phyloP scores from a whole-genome alignment of 2,329 filamentous ascomycete species.

The Penicillium glabrum region DNA sequence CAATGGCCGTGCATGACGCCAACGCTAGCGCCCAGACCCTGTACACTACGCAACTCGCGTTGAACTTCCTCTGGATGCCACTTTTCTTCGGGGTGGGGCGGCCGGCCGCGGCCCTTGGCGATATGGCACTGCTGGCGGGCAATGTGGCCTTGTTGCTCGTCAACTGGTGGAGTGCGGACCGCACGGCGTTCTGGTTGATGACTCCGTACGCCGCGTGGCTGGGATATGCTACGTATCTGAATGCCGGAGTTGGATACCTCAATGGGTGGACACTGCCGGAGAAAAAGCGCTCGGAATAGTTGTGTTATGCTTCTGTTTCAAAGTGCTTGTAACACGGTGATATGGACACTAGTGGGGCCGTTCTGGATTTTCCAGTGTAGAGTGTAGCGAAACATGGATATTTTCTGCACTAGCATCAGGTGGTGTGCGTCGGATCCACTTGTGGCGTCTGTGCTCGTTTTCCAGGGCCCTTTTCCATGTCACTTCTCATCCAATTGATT shows the following conservation, averaged over 20 bases:
- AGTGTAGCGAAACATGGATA: neutral
- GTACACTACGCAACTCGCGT: conserved; percentile 79
- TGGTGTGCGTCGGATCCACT: neutral
- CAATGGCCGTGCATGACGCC: conserved; percentile 55
- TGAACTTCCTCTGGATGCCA: conserved; percentile 90
- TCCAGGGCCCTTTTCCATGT: neutral
- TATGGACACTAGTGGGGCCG: neutral
- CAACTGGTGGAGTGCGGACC: conserved; percentile 73
- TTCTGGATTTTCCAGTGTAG: neutral
- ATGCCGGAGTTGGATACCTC: conserved; percentile 65
- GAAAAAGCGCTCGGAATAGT: conserved; percentile 42
- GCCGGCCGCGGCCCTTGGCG: conserved; percentile 71
- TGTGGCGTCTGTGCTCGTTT: conserved; percentile 1
- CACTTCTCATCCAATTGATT: conserved; percentile 11
- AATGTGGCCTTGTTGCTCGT: conserved; percentile 72
- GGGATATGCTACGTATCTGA: conserved; percentile 83
- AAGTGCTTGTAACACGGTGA: neutral
- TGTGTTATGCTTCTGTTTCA: neutral
- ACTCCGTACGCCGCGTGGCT: conserved; percentile 85
- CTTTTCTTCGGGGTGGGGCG: conserved; percentile 80
- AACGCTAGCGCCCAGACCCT: conserved; percentile 72
- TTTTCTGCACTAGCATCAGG: conserved; percentile 1
- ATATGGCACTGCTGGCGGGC: conserved; percentile 72
- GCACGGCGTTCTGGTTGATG: conserved; percentile 69
- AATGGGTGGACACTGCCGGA: conserved; percentile 59